Evolutionary conservation across 495 filamentous ascomycete species (phyloP).

Genomic region (Tuber umbilicatum): DNA sequence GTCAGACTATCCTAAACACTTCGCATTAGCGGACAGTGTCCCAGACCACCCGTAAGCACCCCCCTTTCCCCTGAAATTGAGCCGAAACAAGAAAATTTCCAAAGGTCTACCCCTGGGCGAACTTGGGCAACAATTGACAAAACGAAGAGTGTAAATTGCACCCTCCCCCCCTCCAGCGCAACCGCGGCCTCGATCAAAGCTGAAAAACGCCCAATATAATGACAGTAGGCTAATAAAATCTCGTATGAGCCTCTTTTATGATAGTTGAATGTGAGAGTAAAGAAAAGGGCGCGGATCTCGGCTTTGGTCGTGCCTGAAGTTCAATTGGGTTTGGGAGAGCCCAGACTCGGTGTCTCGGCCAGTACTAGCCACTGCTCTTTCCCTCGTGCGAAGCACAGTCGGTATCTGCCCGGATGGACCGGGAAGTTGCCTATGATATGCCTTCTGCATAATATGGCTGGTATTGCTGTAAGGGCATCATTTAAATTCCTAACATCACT

Average conservation of each 20-base stretch:
- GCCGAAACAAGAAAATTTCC: too few relatives aligned
- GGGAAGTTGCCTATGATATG: not conserved
- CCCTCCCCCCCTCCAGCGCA: too few relatives aligned
- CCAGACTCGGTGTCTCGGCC: not conserved
- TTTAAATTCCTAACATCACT: too few relatives aligned
- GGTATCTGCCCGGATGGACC: not conserved
- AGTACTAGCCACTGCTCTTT: not conserved
- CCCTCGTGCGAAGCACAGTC: not conserved
- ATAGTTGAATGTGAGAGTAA: not conserved
- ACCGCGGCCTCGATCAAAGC: too few relatives aligned
- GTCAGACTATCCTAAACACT: not conserved
- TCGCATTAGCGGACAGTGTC: not conserved
- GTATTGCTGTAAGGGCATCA: not conserved
- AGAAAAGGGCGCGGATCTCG: not conserved
- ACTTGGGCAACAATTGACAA: too few relatives aligned
- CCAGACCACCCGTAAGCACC: not conserved
- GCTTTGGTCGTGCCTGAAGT: not conserved
- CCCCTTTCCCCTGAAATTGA: too few relatives aligned
- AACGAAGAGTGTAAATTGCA: too few relatives aligned
- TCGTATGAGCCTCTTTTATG: not conserved
- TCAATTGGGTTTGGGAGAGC: not conserved
- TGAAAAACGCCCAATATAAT: too few relatives aligned
- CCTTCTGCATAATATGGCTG: not conserved
- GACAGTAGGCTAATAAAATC: not conserved
- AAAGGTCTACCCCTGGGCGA: too few relatives aligned